Conservation (phyloP, 2,329 filamentous ascomycete genomes). For the Aspergillus sojae region DNA sequence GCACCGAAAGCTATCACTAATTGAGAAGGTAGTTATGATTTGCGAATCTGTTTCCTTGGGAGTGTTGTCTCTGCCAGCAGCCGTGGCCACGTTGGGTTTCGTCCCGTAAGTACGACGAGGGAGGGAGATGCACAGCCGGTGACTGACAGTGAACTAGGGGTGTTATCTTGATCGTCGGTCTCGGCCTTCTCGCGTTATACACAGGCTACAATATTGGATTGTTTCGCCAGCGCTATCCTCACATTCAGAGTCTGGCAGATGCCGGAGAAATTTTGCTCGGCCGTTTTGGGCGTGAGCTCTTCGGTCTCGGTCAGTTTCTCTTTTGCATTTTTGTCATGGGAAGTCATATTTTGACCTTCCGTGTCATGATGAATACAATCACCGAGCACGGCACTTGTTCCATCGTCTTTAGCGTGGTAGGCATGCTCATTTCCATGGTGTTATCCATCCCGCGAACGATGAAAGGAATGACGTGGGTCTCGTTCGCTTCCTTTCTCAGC, state of each 20-base stretch:
- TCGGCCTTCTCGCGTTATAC: conserved; percentile 60
- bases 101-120: conserved; percentile 43
- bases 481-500: conserved; percentile 64
- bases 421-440: conserved; percentile 59
- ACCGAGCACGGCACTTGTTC: conserved; percentile 65
- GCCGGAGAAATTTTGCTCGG: conserved; percentile 66
- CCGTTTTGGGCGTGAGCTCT: conserved; percentile 62
- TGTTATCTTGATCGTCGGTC: conserved; percentile 55
- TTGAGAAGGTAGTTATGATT: conserved; percentile 43
- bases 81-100: conserved; percentile 54
- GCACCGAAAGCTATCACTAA: background rate
- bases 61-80: conserved; percentile 56
- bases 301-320: conserved; percentile 63
- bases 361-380: conserved; percentile 68
- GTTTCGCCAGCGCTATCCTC: conserved; percentile 59
- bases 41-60: conserved; percentile 60
- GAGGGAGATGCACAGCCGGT: background rate
- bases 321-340: conserved; percentile 71
- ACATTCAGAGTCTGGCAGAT: conserved; percentile 68
- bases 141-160: conserved; percentile 36
- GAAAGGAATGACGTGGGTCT: conserved; percentile 63
- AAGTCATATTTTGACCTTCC: conserved; percentile 71
- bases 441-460: conserved; percentile 65
- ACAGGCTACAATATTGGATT: conserved; percentile 62
- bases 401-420: conserved; percentile 64